Percentiles rank a stretch among this genome's conserved stretches.
Evolutionary conservation across 163 green algal genomes (phyloP).

Genomic region (Picocystis sp.): DNA sequence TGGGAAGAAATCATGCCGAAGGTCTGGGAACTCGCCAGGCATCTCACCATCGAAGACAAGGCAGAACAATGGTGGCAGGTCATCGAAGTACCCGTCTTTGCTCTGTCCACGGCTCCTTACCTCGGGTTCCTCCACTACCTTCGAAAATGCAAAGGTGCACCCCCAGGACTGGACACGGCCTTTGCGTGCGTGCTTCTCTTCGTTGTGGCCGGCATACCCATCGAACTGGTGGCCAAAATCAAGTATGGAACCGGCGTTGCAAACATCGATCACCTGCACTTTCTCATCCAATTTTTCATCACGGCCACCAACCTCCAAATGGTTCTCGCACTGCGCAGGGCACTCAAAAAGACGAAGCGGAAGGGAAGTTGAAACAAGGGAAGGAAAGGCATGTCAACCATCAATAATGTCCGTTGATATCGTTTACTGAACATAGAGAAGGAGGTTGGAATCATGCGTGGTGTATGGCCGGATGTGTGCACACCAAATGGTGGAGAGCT

Average conservation of each 20-base stretch:
- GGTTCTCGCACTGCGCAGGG: slow-evolving; percentile 5
- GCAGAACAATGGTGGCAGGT: no score
- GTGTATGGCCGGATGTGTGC: no score
- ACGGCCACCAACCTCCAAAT: slow-evolving; percentile 8
- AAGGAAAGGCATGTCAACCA: no score
- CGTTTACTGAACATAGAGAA: no score
- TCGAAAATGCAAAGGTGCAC: not conserved
- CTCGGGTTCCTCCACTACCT: slow-evolving; percentile 7
- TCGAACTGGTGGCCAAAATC: slow-evolving; percentile 9
- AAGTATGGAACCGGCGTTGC: slow-evolving; percentile 3
- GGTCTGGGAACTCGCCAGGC: no score
- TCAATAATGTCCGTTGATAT: no score
- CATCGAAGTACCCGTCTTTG: not conserved
- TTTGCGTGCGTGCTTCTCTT: slow-evolving; percentile 11
- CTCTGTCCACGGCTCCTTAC: slow-evolving; percentile 7
- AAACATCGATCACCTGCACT: slow-evolving; percentile 12
- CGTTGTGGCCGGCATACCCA: slow-evolving; percentile 7
- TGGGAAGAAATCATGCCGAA: no score
- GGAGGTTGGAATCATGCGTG: no score
- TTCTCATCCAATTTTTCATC: slow-evolving; percentile 5
- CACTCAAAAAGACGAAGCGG: no score
- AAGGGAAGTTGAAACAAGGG: no score
- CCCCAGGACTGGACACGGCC: slow-evolving; percentile 1
- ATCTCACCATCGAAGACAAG: no score
- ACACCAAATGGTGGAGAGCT: no score